Conservation (phyloP, 2,329 filamentous ascomycete species). For the Fusarium agapanthi region DNA sequence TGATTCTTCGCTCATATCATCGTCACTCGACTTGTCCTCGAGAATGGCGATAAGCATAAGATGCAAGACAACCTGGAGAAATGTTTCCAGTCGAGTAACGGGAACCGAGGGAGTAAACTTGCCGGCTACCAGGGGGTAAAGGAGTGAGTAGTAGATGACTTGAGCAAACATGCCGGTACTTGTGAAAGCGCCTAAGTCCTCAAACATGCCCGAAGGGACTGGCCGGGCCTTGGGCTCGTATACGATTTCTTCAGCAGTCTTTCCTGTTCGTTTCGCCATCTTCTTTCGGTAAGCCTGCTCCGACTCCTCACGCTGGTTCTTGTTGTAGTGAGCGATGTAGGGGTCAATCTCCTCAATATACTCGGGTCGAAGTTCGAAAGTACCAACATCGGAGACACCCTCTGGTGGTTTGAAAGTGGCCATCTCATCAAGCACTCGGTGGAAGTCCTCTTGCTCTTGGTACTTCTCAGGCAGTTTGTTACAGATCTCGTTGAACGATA, state of each 20-base stretch:
- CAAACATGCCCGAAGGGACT: conserved; percentile 81
- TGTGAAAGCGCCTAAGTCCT: conserved; percentile 80
- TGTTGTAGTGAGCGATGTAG: conserved; percentile 94
- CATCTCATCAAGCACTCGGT: conserved; percentile 84
- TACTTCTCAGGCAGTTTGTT: conserved; percentile 88
- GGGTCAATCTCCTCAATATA: conserved; percentile 91
- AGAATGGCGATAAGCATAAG: conserved; percentile 84
- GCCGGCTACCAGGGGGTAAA: conserved; percentile 78
- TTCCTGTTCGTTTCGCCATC: conserved; percentile 87
- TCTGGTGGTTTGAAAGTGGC: conserved; percentile 90
- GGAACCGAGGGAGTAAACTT: conserved; percentile 78
- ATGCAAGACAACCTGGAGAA: conserved; percentile 90
- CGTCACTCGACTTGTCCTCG: conserved; percentile 76
- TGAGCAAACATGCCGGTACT: conserved; percentile 87
- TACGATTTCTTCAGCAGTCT: conserved; percentile 82
- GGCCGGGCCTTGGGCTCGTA: conserved; percentile 86
- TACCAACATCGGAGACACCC: conserved; percentile 90
- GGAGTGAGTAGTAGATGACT: conserved; percentile 85
- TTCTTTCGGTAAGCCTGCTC: conserved; percentile 88
- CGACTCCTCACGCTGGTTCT: conserved; percentile 95
- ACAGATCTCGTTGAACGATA: conserved; percentile 93
- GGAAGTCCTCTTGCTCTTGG: conserved; percentile 88
- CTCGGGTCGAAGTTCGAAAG: conserved; percentile 89
- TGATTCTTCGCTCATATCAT: conserved; percentile 56
- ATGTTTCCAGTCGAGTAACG: conserved; percentile 85